Base-by-base conservation (phyloP, 805 yeast genomes). In the Zygosaccharomyces lentus region DNA sequence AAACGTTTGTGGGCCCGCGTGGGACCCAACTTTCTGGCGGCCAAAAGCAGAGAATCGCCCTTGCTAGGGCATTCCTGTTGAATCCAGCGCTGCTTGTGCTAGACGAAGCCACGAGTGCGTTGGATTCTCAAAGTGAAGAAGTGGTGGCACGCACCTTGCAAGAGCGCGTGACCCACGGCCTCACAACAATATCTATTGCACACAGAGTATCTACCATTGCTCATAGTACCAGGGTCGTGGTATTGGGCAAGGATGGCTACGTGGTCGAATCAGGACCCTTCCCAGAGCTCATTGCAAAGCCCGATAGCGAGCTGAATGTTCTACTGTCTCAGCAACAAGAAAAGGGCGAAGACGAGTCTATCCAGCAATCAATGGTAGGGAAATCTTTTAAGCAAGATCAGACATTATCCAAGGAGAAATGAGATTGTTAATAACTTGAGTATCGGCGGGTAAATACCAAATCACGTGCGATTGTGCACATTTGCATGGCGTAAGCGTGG, bases 21-120 rank as follows among this genome's bases (percentile, higher is more conserved):
- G 93, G 95, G 13, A 77, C 95, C 0, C 96, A 88, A 59, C 71
- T 91, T 45, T 84, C 95, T 50, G 98, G 97, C 16, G 98, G 98
- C 12, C 98, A 91, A 64, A 87, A 86, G 68, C 98, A 91, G 65
- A 72, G 98, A 55, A 81, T 91, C 36, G 95, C 96, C 6, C 73
- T 91, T 47, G 96, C 97, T 1, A 75, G 98, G 49, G 87, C 96
- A 0, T 73, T 91, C 43, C 73, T 91, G 42, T 72, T 86, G 43
- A 75, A 81, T 37, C 97, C 98, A 2, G 74, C 82, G 6, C 74
- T 91, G n/a, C 69, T 91, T 47, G 80, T 91, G 26, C 68, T 91
- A 48, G 98, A 91, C 64, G 98, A 91, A 64, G 96, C 97, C 10
- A 91, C 98, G 0, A 86, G 96, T 27, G 97, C 97, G 0, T 70